Evolutionary conservation across 305 asterid species (phyloP), one percentile per base, ranked within the genome.

Genomic region (Withania somnifera): DNA sequence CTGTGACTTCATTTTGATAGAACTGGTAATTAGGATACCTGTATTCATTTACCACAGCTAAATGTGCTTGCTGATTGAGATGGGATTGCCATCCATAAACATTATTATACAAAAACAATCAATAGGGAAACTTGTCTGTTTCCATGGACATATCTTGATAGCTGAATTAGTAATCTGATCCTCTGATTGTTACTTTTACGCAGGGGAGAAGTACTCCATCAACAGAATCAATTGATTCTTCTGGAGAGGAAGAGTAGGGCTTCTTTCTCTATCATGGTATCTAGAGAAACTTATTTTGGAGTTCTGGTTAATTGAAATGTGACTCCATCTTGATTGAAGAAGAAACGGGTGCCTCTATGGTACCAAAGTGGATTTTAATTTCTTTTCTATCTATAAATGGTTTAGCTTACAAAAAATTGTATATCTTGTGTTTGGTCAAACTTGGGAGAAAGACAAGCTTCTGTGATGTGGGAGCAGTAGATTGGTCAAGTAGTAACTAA

Each of bases 231-330:
- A 82, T 94, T 80, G 97, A 91, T 91, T 93, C 96, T 67, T 96
- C 99, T 85, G 98, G 99, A 77, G 99, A 96, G 83, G 99, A 96
- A 92, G 99, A 96, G 99, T 96, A 93, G 89, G 98, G 61, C 45
- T 50, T 75, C 80, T 47, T 13, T 84, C 68, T 84, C 84, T 63
- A 24, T 67, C 64, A 50, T 79, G 11, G 45, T 50, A 26, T 75
- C 22, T 75, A 9, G 80, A 50, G 80, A 61, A 61, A 17, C 80
- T 26, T 75, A 9, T 50, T 26, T 75, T 8, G 17, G 51, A 66
- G 13, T 66, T 66, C 36, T n/a, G 9, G 38, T 50, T 75, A 4
- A 9, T 75, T 50, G 61, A 50, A 15, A 26, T 26, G 14, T 28
- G 80, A 50, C n/a, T 75, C 17, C 60, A 26, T 73, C 20, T 28